Evolutionary conservation across 208 protist species (phyloP).

Genomic region (Trichomonas vaginalis): DNA sequence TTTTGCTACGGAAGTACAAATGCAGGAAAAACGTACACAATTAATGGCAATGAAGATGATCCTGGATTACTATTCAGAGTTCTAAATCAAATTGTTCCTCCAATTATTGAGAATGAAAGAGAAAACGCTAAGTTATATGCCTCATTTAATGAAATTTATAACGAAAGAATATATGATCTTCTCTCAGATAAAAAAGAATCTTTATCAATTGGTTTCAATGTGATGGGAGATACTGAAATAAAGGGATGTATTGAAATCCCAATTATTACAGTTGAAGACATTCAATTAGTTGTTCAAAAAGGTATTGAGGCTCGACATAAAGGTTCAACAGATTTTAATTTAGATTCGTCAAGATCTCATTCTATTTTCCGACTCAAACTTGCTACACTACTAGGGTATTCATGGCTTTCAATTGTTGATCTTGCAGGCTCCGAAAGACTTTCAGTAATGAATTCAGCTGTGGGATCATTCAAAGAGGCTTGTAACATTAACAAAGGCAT

Average conservation of each 20-base stretch:
- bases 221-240: background rate
- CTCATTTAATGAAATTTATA: background rate
- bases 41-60: background rate
- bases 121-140: background rate
- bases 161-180: background rate
- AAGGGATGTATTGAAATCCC: background rate
- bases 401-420: background rate
- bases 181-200: background rate
- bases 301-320: background rate
- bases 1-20: background rate
- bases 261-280: background rate
- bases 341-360: background rate
- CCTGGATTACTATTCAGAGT: background rate
- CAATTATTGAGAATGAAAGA: background rate
- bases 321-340: background rate
- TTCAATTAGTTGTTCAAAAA: background rate
- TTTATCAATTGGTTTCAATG: background rate
- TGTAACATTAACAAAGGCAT: background rate
- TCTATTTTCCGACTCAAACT: background rate
- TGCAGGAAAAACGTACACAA: background rate
- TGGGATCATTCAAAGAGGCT: background rate
- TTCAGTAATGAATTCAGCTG: background rate
- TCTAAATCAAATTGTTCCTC: background rate
- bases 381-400: background rate
- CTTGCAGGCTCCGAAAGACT: background rate